Conservation (phyloP, 2,329 filamentous ascomycete genomes). For the Neonectria coccinea region DNA sequence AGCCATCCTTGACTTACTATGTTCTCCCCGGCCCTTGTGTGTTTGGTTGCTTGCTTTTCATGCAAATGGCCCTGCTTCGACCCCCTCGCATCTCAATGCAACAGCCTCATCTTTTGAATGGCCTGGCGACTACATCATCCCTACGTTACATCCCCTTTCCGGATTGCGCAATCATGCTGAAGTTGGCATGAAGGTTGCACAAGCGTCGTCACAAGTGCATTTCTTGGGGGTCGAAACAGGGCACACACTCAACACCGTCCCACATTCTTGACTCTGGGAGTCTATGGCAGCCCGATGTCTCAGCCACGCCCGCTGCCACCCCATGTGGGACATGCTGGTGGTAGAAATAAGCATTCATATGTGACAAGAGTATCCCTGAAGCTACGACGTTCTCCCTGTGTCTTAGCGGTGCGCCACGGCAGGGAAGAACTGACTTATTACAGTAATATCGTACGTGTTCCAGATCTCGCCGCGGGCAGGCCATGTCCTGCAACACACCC, state of each 20-base stretch:
- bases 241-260: not conserved
- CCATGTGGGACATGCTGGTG: not conserved
- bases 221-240: not conserved
- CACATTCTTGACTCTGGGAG: not conserved
- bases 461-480: conserved; percentile 11
- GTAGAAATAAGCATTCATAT: conserved; percentile 6
- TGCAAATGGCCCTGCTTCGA: not conserved
- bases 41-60: conserved; percentile 16
- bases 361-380: conserved; percentile 14
- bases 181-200: not conserved
- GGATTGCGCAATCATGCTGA: conserved; percentile 4
- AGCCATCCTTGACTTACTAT: not conserved
- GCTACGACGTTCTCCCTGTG: not conserved
- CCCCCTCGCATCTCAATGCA: not conserved
- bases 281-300: conserved; percentile 12
- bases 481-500: conserved; percentile 12
- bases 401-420: not conserved
- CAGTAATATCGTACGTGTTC: conserved; percentile 17
- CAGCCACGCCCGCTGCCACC: conserved; percentile 24
- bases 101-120: not conserved
- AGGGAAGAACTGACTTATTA: conserved; percentile 20
- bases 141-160: not conserved
- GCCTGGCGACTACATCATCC: not conserved
- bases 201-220: not conserved
- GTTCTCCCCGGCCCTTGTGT: not conserved